Percentiles rank a stretch among this genome's conserved stretches.
These are phyloP conservation scores for Sporisorium graminicola DNA, from an alignment of 1,284 basidiomycete species.

Conservation along the genomic window DNA sequence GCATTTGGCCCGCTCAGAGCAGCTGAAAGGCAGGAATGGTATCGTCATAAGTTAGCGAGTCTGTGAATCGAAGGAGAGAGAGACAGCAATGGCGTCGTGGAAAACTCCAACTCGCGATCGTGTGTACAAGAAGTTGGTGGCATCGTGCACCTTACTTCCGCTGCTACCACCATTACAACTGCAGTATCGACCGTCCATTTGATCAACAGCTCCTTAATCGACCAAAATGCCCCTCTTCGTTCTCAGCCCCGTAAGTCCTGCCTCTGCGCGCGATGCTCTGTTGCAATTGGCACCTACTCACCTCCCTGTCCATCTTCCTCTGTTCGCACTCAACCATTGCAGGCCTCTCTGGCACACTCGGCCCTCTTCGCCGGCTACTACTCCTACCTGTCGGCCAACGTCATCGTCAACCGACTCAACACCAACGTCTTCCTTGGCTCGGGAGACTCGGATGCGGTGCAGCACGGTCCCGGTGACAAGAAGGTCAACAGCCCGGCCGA, in stretches of 20 bases:
- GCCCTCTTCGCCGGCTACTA: slow-evolving; percentile 68
- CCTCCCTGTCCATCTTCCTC: background rate
- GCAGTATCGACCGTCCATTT: background rate
- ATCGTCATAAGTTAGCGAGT: background rate
- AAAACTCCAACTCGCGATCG: background rate
- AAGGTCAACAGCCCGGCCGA: slow-evolving; percentile 41
- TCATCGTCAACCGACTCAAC: slow-evolving; percentile 55
- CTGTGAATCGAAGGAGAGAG: background rate
- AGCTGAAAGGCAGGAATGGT: background rate
- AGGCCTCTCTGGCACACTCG: slow-evolving; percentile 69
- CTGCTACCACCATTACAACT: slow-evolving; percentile 10
- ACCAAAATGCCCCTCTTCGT: slow-evolving; percentile 69
- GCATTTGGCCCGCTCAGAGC: background rate
- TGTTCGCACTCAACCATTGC: slow-evolving; percentile 2
- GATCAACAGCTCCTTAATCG: background rate
- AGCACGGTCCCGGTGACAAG: slow-evolving; percentile 27
- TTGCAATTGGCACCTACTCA: background rate
- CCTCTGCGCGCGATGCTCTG: background rate
- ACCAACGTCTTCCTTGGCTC: slow-evolving; percentile 59
- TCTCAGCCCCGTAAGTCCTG: slow-evolving; percentile 59
- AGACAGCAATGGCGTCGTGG: background rate
- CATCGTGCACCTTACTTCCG: background rate
- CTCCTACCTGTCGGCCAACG: slow-evolving; percentile 63
- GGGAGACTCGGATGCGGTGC: slow-evolving; percentile 33
- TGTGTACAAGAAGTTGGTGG: background rate